Percentiles rank a stretch among this genome's conserved stretches.
phyloP scores from a whole-genome alignment of 176 grass and related monocot species.

The Cocos nucifera region DNA sequence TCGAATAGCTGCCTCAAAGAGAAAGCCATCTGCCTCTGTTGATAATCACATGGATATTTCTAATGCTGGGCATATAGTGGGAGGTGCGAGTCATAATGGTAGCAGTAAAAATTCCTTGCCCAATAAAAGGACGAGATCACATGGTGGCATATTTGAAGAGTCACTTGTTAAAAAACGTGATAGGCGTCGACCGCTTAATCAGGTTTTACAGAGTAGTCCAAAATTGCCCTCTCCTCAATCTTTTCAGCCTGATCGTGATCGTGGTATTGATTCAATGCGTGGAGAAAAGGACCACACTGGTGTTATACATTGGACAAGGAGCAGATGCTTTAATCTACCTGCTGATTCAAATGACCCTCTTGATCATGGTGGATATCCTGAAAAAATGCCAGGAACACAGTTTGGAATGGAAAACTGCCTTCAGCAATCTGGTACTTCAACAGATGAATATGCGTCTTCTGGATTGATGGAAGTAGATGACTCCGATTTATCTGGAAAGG shows the following conservation, averaged over 20 bases:
- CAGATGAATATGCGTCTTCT: constrained; percentile 63
- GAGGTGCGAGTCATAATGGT: constrained; percentile 18
- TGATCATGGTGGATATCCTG: constrained; percentile 35
- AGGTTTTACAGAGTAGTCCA: constrained; percentile 56
- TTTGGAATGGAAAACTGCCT: constrained; percentile 61
- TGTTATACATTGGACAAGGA: constrained; percentile 35
- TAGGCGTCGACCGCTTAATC: constrained; percentile 39
- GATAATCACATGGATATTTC: constrained; percentile 31
- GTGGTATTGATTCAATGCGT: constrained; percentile 29
- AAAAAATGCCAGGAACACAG: constrained; percentile 36
- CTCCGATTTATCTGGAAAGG: constrained; percentile 54
- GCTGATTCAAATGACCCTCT: constrained; percentile 66
- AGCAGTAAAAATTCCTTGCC: constrained; percentile 19
- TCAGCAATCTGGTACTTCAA: constrained; percentile 43
- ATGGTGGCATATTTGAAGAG: constrained; percentile 50
- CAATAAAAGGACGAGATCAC: constrained; percentile 42
- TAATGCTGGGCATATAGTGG: constrained; percentile 26
- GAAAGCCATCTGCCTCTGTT: constrained; percentile 33
- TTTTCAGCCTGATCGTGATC: constrained; percentile 34
- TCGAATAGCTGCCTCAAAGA: constrained; percentile 36
- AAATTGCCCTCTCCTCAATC: constrained; percentile 25
- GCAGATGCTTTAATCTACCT: constrained; percentile 45
- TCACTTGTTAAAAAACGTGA: constrained; percentile 57
- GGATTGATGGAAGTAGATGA: constrained; percentile 42
- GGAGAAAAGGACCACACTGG: constrained; percentile 33